Percentiles rank a stretch among this genome's conserved stretches.
Conservation (phyloP, 2,329 filamentous ascomycete genomes). For the Colletotrichum endophyticum region DNA sequence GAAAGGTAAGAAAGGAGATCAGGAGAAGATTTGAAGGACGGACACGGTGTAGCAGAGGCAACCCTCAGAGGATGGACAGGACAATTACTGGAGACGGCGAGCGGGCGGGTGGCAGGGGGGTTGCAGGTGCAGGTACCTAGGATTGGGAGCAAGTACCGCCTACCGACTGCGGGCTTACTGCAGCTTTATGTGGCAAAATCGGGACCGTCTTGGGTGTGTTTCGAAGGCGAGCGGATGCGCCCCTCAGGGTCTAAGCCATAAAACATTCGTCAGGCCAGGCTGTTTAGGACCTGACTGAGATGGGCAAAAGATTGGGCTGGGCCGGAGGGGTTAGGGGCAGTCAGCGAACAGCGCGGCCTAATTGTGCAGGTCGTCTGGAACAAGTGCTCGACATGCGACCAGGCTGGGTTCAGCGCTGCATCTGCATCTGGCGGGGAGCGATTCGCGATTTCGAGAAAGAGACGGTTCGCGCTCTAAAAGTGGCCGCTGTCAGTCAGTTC, state of each 20-base stretch:
- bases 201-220: constrained; percentile 25
- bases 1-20: background rate
- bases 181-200: constrained; percentile 23
- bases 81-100: background rate
- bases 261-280: constrained; percentile 20
- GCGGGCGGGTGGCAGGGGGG: background rate
- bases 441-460: background rate
- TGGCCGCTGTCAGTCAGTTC: background rate
- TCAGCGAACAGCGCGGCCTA: background rate
- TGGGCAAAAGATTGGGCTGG: constrained; percentile 1
- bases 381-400: background rate
- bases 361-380: background rate
- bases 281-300: constrained; percentile 6
- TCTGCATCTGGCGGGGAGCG: background rate
- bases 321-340: background rate
- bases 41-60: background rate
- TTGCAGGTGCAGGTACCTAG: background rate
- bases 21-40: background rate
- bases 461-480: background rate
- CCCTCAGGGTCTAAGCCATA: constrained; percentile 22
- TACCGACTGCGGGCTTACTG: background rate
- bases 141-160: background rate
- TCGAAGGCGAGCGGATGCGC: constrained; percentile 21
- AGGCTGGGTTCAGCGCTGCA: constrained; percentile 3
- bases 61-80: background rate